phyloP scores from a whole-genome alignment of 768 basidiomycete species.

The Chiua virens region DNA sequence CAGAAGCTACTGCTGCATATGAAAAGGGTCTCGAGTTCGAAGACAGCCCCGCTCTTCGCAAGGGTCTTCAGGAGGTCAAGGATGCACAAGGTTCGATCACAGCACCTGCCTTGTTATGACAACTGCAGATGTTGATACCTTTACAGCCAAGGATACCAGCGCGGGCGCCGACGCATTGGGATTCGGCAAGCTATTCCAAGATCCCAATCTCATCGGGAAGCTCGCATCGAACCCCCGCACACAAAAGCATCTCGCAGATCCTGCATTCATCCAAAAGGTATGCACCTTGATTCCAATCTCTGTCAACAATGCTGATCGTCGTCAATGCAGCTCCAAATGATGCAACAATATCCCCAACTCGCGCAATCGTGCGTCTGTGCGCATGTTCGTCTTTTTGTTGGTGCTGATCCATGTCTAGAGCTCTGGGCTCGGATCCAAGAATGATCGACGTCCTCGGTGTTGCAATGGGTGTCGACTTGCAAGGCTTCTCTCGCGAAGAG shows the following conservation, averaged over 20 bases:
- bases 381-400: neutral
- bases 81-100: constrained; percentile 68
- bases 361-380: constrained; percentile 49
- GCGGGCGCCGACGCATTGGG: constrained; percentile 48
- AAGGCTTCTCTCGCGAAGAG: constrained; percentile 80
- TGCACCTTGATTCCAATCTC: neutral
- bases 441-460: constrained; percentile 95
- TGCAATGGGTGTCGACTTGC: constrained; percentile 90
- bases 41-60: constrained; percentile 77
- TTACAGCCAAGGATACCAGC: constrained; percentile 36
- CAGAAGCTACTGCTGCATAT: constrained; percentile 83
- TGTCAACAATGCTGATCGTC: neutral
- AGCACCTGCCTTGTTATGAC: neutral
- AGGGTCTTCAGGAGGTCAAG: constrained; percentile 86
- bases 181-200: constrained; percentile 75
- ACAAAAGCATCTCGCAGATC: constrained; percentile 79
- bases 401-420: constrained; percentile 33
- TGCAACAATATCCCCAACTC: constrained; percentile 67
- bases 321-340: constrained; percentile 50
- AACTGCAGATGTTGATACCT: constrained; percentile 1
- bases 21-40: constrained; percentile 80
- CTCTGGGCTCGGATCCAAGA: constrained; percentile 71
- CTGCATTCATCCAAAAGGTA: constrained; percentile 74
- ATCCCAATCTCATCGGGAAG: constrained; percentile 81
- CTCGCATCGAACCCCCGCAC: constrained; percentile 88